phyloP scores from a whole-genome alignment of 2,329 filamentous ascomycete species.

The Sarocladium oryzae region DNA sequence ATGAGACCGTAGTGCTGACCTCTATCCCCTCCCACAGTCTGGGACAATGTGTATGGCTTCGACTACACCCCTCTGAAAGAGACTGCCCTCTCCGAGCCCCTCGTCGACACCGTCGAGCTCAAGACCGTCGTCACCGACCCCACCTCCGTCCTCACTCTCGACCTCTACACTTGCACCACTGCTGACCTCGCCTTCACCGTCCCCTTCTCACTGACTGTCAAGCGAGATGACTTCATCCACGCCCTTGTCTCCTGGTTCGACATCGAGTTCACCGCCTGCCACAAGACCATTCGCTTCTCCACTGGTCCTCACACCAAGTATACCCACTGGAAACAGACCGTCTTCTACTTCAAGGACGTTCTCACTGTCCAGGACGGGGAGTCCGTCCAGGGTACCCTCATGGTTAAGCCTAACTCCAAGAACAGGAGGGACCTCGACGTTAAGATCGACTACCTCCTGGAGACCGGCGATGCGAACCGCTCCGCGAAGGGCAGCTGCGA shows the following conservation, averaged over 20 bases:
- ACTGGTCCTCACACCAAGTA: conserved; percentile 98
- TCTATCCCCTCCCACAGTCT: conserved; percentile 54
- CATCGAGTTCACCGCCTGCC: conserved; percentile 96
- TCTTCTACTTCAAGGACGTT: conserved; percentile 93
- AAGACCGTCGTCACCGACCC: conserved; percentile 97
- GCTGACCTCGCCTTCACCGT: conserved; percentile 78
- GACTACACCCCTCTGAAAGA: conserved; percentile 91
- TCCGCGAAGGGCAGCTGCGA: conserved; percentile 61
- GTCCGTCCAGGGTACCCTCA: conserved; percentile 64
- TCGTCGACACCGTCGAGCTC: conserved; percentile 95
- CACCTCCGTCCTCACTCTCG: conserved; percentile 74
- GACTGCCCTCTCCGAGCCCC: conserved; percentile 87
- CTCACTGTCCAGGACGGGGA: conserved; percentile 88
- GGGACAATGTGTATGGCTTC: conserved; percentile 99
- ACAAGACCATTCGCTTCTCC: conserved; percentile 95
- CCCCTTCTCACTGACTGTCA: conserved; percentile 68
- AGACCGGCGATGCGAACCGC: conserved; percentile 67
- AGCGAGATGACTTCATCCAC: conserved; percentile 91
- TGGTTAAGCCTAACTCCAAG: conserved; percentile 85
- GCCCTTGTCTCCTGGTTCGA: conserved; percentile 98
- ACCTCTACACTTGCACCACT: conserved; percentile 83
- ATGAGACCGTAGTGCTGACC: too few relatives aligned
- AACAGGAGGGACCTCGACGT: conserved; percentile 96
- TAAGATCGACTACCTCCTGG: conserved; percentile 72
- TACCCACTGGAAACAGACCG: conserved; percentile 99